Percentiles rank a stretch among this genome's conserved stretches.
Conservation (phyloP, 768 basidiomycete species). For the Tricholoma hemisulphureum region DNA sequence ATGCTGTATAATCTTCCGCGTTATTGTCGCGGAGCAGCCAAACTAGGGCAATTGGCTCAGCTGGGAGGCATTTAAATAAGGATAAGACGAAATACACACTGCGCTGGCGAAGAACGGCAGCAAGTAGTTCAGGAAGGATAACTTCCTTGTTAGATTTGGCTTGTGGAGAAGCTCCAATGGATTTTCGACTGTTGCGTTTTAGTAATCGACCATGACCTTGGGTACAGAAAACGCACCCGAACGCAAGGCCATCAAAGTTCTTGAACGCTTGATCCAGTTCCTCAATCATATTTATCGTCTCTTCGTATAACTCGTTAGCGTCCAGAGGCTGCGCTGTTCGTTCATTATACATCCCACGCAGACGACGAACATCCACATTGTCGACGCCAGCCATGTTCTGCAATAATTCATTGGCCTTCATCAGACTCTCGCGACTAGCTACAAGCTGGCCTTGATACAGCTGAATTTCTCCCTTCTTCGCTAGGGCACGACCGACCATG, state of each 20-base stretch:
- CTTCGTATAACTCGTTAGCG: slow-evolving; percentile 53
- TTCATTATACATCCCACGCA: slow-evolving; percentile 55
- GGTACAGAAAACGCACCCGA: slow-evolving; percentile 37
- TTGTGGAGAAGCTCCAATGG: slow-evolving; percentile 36
- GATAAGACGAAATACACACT: slow-evolving; percentile 43
- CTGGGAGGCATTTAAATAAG: background rate
- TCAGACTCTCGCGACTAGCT: slow-evolving; percentile 55
- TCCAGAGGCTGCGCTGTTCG: slow-evolving; percentile 39
- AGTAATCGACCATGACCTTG: background rate
- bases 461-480: slow-evolving; percentile 67
- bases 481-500: slow-evolving; percentile 61
- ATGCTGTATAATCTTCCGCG: slow-evolving; percentile 46
- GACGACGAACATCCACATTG: slow-evolving; percentile 53
- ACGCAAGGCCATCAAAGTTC: slow-evolving; percentile 45
- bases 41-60: slow-evolving; percentile 39
- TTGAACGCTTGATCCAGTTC: slow-evolving; percentile 58
- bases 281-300: slow-evolving; percentile 57
- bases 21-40: slow-evolving; percentile 64
- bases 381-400: slow-evolving; percentile 53
- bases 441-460: slow-evolving; percentile 59
- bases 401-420: slow-evolving; percentile 46
- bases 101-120: slow-evolving; percentile 61
- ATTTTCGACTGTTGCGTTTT: slow-evolving; percentile 41
- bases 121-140: slow-evolving; percentile 59
- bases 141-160: slow-evolving; percentile 38